A percentile compares a stretch with the other conserved stretches of the same genome.
phyloP scores from a whole-genome alignment of 148 eudicot genomes.

The Vaccinium vitisidaea region DNA sequence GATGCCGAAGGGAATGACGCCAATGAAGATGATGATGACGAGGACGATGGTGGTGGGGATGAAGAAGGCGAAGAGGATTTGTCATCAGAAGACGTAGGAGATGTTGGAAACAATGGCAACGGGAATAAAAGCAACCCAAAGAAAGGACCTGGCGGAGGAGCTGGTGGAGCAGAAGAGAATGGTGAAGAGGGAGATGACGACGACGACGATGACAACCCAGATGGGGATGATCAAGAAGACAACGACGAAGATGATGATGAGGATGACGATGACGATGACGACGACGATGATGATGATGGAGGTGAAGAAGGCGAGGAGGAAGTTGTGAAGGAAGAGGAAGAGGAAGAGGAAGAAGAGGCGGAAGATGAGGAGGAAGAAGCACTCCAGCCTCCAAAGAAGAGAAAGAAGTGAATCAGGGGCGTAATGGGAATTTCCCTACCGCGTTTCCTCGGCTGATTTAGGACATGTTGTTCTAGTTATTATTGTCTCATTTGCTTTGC shows the following conservation, averaged over 20 bases:
- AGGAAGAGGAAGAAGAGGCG: constrained; percentile 22
- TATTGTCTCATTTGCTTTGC: not conserved
- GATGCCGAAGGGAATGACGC: constrained; percentile 27
- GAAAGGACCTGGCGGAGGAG: constrained; percentile 14
- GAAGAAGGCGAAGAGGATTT: constrained; percentile 25
- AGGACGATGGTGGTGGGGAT: constrained; percentile 13
- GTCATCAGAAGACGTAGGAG: constrained; percentile 25
- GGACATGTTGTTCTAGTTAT: not conserved
- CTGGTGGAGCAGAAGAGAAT: constrained; percentile 20
- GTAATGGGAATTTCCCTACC: not conserved
- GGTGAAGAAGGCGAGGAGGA: constrained; percentile 13
- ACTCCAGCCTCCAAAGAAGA: constrained; percentile 39
- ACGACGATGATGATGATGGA: constrained; percentile 12
- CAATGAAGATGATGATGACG: constrained; percentile 23
- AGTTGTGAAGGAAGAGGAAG: constrained; percentile 24
- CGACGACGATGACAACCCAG: constrained; percentile 14
- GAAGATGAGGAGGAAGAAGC: constrained; percentile 32
- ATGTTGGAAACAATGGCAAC: constrained; percentile 15
- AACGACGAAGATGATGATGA: constrained; percentile 21
- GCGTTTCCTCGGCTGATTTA: not conserved
- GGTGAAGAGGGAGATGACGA: constrained; percentile 29
- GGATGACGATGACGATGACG: constrained; percentile 18
- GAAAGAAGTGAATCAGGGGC: constrained; percentile 23
- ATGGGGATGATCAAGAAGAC: constrained; percentile 11
- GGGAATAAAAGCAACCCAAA: constrained; percentile 18